Base-by-base conservation (phyloP, 2,329 filamentous ascomycete species). In the Tympanopsis confertula region DNA sequence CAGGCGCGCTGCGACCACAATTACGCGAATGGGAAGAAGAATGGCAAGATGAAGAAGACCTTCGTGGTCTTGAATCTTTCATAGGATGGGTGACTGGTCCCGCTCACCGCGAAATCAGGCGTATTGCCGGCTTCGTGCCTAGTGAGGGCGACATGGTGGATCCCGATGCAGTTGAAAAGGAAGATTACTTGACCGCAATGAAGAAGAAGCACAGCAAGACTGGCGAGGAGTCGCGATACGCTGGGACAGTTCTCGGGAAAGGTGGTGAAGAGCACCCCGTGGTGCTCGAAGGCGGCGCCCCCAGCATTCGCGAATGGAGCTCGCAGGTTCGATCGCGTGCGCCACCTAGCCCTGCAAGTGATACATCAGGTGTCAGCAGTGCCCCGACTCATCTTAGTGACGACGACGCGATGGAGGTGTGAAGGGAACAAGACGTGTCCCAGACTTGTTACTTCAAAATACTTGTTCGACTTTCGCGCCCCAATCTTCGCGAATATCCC, bases 201-300 rank as follows among this genome's bases (percentile, higher is more conserved):
- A 80, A 78, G 57, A 78, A 76, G 56, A 80, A 78, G 50, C 71
- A 78, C 52, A 74, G 70, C 53, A 78, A 78, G 47, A 74, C 71
- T 1, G 72, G 71, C 35, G 74, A 77, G 45, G 74, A 77, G 46
- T 70, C 68, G 5, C 61, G 75, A 38, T 77, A 74, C 47, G 68
- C 72, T 42, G 76, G 75, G 1, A 80, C 76, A 1, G 65, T 74
- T 0, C 56, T 81, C 12, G 76, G 75, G 7, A 68, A 69, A 42
- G 56, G 59, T 15, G 62, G 57, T 5, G 75, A 79, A 40, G 63
- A 67, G 29, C 67, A 64, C 44, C 59, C 65, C 1, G 52, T 79
- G 26, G 57, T 68, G 39, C 72, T 80, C 37, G 75, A 78, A 46
- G 75, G 75, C 15, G 74, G 73, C 13, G 64, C 60, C 2, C 66